Evolutionary conservation across 176 grass and related monocot genomes (phyloP), one percentile per base, ranked within the genome.

Genomic region (Triticum timopheevii): DNA sequence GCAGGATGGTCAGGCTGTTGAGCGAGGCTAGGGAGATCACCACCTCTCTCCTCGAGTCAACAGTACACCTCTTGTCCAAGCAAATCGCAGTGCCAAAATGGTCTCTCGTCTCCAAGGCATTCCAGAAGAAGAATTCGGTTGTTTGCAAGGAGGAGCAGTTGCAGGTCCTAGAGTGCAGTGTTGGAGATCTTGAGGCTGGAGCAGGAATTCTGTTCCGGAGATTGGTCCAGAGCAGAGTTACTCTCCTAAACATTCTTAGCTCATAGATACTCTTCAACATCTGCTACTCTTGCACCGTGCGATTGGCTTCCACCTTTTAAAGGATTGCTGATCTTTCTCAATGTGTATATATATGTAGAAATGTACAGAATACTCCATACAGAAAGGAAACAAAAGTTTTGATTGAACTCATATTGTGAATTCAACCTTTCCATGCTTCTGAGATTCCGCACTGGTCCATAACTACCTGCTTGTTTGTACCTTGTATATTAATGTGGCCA

Each of bases 11-110:
- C 13, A 73, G 50, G 19, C 30, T 90, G 27, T 79, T 91, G 56
- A 65, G 86, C 4, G 33, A 94, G 76, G 89, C 92, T 27, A 97
- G 88, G 79, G 90, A 74, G 64, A 86, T 87, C 56, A 85, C 85
- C 9, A 61, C 82, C 54, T 93, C 89, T 92, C 80, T 93, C 44
- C 39, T 93, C 12, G 84, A 87, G 65, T 68, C 76, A 39, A 66
- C 73, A 63, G 52, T 92, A 33, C 30, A 76, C 19, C 79, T 89
- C 15, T 84, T 92, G n/a, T 78, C 31, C 8, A 77, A 80, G 73
- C 79, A 92, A 82, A 83, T 86, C 40, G 22, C 61, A 15, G 49
- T 30, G 24, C 83, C 72, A 22, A 97, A 82, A 84, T 89, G 83
- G 23, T 81, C 66, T 80, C 70, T 84, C 30, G 5, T 88, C 31